phyloP scores from a whole-genome alignment of 2,329 filamentous ascomycete genomes.

The Samsoniella hepiali region DNA sequence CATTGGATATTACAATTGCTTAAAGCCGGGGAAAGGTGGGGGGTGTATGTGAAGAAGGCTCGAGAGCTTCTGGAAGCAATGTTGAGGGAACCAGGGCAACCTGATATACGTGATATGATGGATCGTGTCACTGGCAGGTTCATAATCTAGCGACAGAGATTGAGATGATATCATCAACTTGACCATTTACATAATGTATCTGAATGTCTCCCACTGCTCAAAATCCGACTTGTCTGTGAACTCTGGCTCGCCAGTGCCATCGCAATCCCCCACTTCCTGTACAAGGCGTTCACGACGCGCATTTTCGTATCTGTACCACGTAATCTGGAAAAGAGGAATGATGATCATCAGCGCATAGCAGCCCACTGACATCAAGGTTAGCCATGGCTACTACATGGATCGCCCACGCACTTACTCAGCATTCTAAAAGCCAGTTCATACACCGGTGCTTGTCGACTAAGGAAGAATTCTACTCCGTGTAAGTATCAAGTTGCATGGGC shows the following conservation, averaged over 20 bases:
- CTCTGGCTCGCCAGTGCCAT: background rate
- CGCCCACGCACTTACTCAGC: background rate
- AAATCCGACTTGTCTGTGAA: constrained; percentile 11
- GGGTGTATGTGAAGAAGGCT: constrained; percentile 18
- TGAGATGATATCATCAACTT: background rate
- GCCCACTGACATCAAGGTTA: background rate
- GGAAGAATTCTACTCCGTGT: constrained; percentile 2
- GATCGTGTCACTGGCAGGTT: constrained; percentile 21
- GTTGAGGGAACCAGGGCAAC: constrained; percentile 5
- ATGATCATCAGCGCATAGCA: constrained; percentile 8
- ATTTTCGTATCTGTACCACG: constrained; percentile 10
- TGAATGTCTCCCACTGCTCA: constrained; percentile 14
- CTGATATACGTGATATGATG: constrained; percentile 20
- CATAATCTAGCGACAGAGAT: constrained; percentile 14
- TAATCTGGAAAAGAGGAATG: background rate
- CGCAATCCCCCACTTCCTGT: background rate
- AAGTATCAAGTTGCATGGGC: background rate
- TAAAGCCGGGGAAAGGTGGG: constrained; percentile 18
- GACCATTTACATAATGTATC: background rate
- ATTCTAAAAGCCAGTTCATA: constrained; percentile 10
- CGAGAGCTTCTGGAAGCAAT: constrained; percentile 20
- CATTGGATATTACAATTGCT: constrained; percentile 20
- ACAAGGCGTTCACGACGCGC: constrained; percentile 2
- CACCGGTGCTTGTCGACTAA: background rate
- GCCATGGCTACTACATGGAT: background rate